Conservation (phyloP, 148 eudicot species). For the Diospyros kaki region DNA sequence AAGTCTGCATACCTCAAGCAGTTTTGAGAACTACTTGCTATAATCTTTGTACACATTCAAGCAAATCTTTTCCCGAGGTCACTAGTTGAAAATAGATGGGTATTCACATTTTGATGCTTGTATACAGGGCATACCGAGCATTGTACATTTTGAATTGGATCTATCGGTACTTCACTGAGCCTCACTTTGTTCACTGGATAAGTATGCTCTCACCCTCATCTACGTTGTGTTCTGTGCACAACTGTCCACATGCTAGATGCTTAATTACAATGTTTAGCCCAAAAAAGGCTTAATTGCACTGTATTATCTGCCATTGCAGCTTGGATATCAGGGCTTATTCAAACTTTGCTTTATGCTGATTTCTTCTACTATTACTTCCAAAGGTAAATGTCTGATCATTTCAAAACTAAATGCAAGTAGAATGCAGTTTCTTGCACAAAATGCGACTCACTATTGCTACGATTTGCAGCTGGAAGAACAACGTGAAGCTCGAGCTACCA, state of each 20-base stretch:
- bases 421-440: not conserved
- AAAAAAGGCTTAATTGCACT: not conserved
- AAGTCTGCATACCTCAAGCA: not conserved
- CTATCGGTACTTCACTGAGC: slow-evolving; percentile 94
- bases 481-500: slow-evolving; percentile 12
- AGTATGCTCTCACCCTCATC: slow-evolving; percentile 35
- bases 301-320: slow-evolving; percentile 44
- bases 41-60: not conserved
- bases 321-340: slow-evolving; percentile 80
- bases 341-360: slow-evolving; percentile 88
- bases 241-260: not conserved
- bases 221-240: not conserved
- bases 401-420: not conserved
- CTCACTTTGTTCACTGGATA: slow-evolving; percentile 92
- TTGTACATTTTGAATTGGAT: slow-evolving; percentile 92
- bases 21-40: no score
- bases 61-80: not conserved
- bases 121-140: slow-evolving; percentile 82
- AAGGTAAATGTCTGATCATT: slow-evolving; percentile 45
- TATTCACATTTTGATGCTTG: not conserved
- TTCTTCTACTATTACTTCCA: slow-evolving; percentile 96
- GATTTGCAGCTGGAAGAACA: slow-evolving; percentile 17
- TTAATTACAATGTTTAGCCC: not conserved
- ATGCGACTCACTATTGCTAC: not conserved
- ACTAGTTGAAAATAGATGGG: not conserved